Evolutionary conservation across 2,329 filamentous ascomycete genomes (phyloP), one percentile per base, ranked within the genome.

Genomic region (Neurospora crassa): DNA sequence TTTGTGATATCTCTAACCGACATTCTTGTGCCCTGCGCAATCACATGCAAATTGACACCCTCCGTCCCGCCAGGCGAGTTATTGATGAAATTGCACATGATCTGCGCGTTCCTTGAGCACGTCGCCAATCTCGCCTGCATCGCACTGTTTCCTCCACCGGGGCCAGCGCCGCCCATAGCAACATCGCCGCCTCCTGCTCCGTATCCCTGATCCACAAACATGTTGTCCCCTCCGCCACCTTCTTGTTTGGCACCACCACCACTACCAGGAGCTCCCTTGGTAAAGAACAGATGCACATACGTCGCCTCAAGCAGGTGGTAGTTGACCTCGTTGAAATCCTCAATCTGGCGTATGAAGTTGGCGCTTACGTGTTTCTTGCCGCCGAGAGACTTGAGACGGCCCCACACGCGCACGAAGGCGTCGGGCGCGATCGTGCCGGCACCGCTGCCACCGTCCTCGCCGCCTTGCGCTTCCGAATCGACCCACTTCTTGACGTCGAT

Each of bases 401-500:
- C 96, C 84, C 89, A 96, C 69, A 96, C 91, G 78, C 94, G 90
- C 69, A 95, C 93, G 82, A 97, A 95, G 70, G 90, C 88, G 78
- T 95, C 91, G 75, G 91, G 85, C 74, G 89, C 86, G 76, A 92
- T 86, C 24, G 84, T 79, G 12, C 20, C 12, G 20, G 12, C 45
- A 20, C 45, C 20, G 45, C 45, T 53, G 11, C 45, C 20, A 29
- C 47, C 47, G 6, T 29, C 24, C 74, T 84, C 83, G 40, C 80
- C 79, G 43, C 86, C 84, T 71, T 81, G 81, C 78, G 86, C 86
- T 78, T 89, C 88, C 75, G 86, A 82, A 81, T 95, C 91, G 71
- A 92, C 86, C 91, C 92, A 97, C 80, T 92, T 90, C 84, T 96
- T 96, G 75, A 93, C 94, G 81, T 99, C 96, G 77, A 97, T 91